These are phyloP conservation scores for Arthromyces matolae DNA, from an alignment of 768 basidiomycete species.

Conservation along the genomic window DNA sequence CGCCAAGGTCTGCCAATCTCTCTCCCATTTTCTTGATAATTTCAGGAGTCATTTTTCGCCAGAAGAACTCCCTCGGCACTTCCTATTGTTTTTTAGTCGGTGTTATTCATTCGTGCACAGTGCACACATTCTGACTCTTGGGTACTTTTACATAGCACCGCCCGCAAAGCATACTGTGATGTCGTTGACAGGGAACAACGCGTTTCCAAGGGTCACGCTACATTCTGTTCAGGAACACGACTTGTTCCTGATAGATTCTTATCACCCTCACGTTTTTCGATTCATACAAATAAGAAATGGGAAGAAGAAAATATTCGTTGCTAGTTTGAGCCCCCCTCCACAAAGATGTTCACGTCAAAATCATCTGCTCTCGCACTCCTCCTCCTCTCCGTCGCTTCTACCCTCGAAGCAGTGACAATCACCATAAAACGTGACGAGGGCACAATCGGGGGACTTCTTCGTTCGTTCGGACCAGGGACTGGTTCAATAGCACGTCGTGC, in stretches of 20 bases:
- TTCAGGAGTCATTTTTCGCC: too few species aligned
- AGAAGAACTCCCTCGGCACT: too few species aligned
- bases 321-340: neutral
- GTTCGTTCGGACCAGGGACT: neutral
- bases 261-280: neutral
- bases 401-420: neutral
- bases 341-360: neutral
- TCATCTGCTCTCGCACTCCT: neutral
- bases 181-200: too few species aligned
- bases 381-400: conserved; percentile 1
- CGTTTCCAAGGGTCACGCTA: neutral
- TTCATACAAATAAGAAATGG: neutral
- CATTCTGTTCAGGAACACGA: neutral
- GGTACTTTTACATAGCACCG: too few species aligned
- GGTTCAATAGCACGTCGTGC: neutral
- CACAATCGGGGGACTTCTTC: conserved; percentile 1
- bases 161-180: too few species aligned
- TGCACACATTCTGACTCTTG: too few species aligned
- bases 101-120: too few species aligned
- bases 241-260: conserved; percentile 2
- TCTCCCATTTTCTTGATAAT: too few species aligned
- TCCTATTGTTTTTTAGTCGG: too few species aligned
- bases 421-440: neutral
- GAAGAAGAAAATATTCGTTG: neutral
- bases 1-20: too few species aligned